Conservation (phyloP, 2,329 filamentous ascomycete genomes). For the Fusarium acutatum region DNA sequence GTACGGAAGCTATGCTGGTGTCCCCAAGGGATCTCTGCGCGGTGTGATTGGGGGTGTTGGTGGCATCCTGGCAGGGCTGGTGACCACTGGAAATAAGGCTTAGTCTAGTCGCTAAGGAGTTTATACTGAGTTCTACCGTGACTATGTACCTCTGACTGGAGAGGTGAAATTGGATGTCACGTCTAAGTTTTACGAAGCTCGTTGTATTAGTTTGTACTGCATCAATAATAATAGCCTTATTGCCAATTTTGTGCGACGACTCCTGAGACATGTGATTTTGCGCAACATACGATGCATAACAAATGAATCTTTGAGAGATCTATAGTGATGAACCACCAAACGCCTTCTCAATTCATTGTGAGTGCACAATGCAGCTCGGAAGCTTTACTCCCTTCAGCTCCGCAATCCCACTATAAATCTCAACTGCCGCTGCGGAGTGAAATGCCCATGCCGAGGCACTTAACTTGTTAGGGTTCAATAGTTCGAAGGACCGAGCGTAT, state of each 20-base stretch:
- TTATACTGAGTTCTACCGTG: accelerated
- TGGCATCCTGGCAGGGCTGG: background rate
- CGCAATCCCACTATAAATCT: background rate
- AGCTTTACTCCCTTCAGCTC: background rate
- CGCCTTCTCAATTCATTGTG: background rate
- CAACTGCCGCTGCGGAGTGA: background rate
- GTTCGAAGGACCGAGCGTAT: background rate
- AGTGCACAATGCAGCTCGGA: background rate
- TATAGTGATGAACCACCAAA: background rate
- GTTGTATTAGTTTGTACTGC: no score
- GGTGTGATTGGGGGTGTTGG: background rate
- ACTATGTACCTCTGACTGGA: background rate
- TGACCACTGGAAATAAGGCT: background rate
- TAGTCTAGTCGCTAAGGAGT: no score
- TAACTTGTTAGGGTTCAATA: background rate
- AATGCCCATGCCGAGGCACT: background rate
- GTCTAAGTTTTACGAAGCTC: background rate
- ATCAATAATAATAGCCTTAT: background rate
- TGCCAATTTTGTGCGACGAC: background rate
- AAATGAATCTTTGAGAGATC: background rate
- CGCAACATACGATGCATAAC: background rate
- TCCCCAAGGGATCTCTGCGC: background rate
- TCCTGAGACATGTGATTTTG: background rate
- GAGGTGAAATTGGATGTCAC: background rate
- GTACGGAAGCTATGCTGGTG: slow-evolving; percentile 19